phyloP scores from a whole-genome alignment of 495 filamentous ascomycete genomes.

The Hypoxylon fuscum region DNA sequence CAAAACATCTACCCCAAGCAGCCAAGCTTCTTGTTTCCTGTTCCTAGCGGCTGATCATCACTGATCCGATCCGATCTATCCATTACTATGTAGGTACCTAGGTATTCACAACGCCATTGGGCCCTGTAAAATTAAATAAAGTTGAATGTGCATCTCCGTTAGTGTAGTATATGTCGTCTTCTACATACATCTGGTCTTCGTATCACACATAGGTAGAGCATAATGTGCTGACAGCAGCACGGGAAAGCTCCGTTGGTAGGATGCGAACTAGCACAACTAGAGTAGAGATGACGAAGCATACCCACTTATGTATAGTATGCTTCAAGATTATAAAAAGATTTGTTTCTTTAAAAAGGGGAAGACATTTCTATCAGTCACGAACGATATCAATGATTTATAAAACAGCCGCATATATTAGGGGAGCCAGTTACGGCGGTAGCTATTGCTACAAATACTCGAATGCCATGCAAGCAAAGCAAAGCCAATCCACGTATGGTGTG shows the following conservation, averaged over 20 bases:
- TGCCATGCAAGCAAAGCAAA: not conserved
- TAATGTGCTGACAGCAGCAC: conserved; percentile 21
- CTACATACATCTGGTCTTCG: too few species aligned
- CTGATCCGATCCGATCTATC: conserved; percentile 26
- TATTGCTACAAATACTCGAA: conserved; percentile 20
- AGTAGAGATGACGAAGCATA: conserved; percentile 30
- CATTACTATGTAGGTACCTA: too few species aligned
- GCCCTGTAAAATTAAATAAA: not conserved
- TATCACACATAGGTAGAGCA: conserved; percentile 7
- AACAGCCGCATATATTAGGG: not conserved
- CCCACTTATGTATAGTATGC: conserved; percentile 18
- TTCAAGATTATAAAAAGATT: too few species aligned
- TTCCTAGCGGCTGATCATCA: conserved; percentile 33
- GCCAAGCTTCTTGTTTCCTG: conserved; percentile 29
- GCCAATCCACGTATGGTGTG: too few species aligned
- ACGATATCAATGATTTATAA: not conserved
- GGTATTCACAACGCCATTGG: conserved; percentile 7
- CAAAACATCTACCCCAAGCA: conserved; percentile 25
- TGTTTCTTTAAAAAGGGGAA: too few species aligned
- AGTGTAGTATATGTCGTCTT: too few species aligned
- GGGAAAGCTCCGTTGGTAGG: conserved; percentile 1
- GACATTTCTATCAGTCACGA: too few species aligned
- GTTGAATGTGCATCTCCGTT: too few species aligned
- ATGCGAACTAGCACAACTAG: conserved; percentile 12
- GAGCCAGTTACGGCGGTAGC: not conserved